Evolutionary conservation across 495 filamentous ascomycete genomes (phyloP).

Genomic region (Penicillium paxilli): DNA sequence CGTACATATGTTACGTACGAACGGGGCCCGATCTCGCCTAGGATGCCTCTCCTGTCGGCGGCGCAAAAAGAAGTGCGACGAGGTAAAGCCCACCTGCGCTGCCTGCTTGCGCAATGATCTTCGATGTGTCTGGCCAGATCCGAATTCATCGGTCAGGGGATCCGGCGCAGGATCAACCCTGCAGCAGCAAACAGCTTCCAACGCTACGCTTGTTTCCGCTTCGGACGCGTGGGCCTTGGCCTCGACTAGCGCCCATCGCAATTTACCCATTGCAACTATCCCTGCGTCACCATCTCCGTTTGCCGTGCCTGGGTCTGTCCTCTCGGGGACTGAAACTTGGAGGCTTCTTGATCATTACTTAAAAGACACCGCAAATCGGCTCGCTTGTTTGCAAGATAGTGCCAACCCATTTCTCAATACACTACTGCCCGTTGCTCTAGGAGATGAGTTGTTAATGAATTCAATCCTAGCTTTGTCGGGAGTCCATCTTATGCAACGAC

Average conservation of each 20-base stretch:
- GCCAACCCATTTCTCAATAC: slow-evolving; percentile 20
- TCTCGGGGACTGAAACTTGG: slow-evolving; percentile 10
- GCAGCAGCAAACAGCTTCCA: slow-evolving; percentile 2
- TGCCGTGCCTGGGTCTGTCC: slow-evolving; percentile 8
- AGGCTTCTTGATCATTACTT: slow-evolving; percentile 18
- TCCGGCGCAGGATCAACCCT: background rate
- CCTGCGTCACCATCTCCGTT: slow-evolving; percentile 8
- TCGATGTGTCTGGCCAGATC: slow-evolving; percentile 15
- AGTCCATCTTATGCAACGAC: slow-evolving; percentile 14
- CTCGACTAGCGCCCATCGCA: background rate
- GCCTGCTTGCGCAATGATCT: slow-evolving; percentile 22
- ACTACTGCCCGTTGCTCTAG: slow-evolving; percentile 13
- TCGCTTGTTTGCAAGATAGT: slow-evolving; percentile 15
- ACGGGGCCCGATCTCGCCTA: slow-evolving; percentile 16
- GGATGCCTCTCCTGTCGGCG: slow-evolving; percentile 19
- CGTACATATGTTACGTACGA: background rate
- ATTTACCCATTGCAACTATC: slow-evolving; percentile 6
- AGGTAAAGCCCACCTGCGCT: slow-evolving; percentile 18
- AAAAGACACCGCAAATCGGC: slow-evolving; percentile 14
- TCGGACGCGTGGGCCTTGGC: slow-evolving; percentile 11
- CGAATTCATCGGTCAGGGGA: background rate
- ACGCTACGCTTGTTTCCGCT: background rate
- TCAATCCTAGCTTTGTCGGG: slow-evolving; percentile 17
- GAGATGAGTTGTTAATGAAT: slow-evolving; percentile 21
- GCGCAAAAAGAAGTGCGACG: slow-evolving; percentile 24